A percentile compares a stretch with the other conserved stretches of the same genome.
Evolutionary conservation across 1,284 basidiomycete genomes (phyloP).

Genomic region (Pseudozyma hubeiensis): DNA sequence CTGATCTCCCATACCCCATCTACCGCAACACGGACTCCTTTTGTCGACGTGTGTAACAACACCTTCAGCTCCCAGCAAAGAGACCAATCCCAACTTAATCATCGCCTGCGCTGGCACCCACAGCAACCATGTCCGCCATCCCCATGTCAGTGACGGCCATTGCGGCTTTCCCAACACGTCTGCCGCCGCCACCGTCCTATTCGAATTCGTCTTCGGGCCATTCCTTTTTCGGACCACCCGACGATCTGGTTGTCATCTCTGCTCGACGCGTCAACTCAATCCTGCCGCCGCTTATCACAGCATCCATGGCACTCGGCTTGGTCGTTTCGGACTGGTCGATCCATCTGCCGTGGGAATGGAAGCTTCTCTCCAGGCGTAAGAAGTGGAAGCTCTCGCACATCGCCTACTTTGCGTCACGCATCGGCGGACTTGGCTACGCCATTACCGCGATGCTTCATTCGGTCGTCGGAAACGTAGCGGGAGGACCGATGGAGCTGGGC

Average conservation of each 20-base stretch:
- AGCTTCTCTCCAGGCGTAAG: slow-evolving; percentile 33
- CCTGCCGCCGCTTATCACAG: slow-evolving; percentile 38
- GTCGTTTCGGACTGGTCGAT: slow-evolving; percentile 50
- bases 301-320: slow-evolving; percentile 43
- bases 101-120: no score
- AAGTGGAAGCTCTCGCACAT: slow-evolving; percentile 55
- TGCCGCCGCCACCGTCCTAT: slow-evolving; percentile 10
- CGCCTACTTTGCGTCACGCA: slow-evolving; percentile 48
- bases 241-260: slow-evolving; percentile 44
- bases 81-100: no score
- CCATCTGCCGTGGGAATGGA: slow-evolving; percentile 50
- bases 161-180: slow-evolving; percentile 33
- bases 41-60: no score
- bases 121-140: slow-evolving; percentile 27
- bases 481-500: slow-evolving; percentile 27
- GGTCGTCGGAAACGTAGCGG: slow-evolving; percentile 36
- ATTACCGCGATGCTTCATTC: slow-evolving; percentile 40
- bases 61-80: no score
- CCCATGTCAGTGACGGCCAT: slow-evolving; percentile 45
- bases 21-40: no score
- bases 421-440: slow-evolving; percentile 40
- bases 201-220: slow-evolving; percentile 12
- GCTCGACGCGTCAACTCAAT: slow-evolving; percentile 42
- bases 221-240: slow-evolving; percentile 7
- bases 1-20: no score